phyloP scores from a whole-genome alignment of 148 eudicot genomes.

The Nepenthes mirabilis region DNA sequence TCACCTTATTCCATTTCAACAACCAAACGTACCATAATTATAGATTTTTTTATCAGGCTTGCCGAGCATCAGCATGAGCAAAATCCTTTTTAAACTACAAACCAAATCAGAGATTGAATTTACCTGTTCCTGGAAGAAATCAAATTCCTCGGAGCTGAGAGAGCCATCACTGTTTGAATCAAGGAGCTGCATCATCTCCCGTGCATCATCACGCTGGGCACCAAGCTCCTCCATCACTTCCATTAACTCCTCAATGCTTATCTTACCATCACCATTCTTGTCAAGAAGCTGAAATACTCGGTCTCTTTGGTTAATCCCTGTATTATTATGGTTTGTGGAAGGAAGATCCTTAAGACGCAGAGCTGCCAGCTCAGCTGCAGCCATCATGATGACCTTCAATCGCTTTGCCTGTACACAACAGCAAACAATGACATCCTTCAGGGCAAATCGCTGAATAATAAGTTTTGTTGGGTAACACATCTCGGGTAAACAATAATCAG shows the following conservation, averaged over 20 bases:
- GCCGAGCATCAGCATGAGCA: neutral
- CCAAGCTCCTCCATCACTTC: constrained; percentile 99
- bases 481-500: too few species aligned
- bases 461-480: too few species aligned
- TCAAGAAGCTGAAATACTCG: constrained; percentile 71
- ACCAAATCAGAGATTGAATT: neutral
- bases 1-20: neutral
- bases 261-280: constrained; percentile 98
- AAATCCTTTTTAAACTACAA: neutral
- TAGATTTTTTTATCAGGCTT: too few species aligned
- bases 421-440: neutral
- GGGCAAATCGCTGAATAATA: too few species aligned
- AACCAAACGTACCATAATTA: too few species aligned
- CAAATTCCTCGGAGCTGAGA: constrained; percentile 90
- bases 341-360: constrained; percentile 84
- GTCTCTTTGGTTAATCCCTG: constrained; percentile 36
- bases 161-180: constrained; percentile 96
- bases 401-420: constrained; percentile 55
- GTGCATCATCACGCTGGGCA: constrained; percentile 84
- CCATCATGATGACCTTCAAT: constrained; percentile 85
- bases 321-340: constrained; percentile 30
- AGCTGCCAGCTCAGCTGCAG: constrained; percentile 94
- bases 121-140: constrained; percentile 84
- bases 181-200: constrained; percentile 93
- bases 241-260: constrained; percentile 91